Evolutionary conservation across 2,329 filamentous ascomycete genomes (phyloP), one percentile per base, ranked within the genome.

Genomic region (Eutypa lata): DNA sequence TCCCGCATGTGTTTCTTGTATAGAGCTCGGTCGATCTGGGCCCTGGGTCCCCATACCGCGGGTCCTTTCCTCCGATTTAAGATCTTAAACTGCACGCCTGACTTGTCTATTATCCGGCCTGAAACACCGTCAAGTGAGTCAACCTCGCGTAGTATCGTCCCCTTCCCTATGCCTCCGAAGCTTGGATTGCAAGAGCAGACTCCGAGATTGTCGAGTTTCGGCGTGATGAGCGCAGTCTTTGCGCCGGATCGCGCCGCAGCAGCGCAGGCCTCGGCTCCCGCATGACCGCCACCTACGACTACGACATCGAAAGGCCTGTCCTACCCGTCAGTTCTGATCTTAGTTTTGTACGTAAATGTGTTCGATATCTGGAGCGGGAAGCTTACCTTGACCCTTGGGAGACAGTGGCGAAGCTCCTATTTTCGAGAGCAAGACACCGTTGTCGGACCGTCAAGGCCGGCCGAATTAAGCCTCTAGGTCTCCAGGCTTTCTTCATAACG

Each of bases 111-210:
- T 21, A 97, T 87, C 35, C 90, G 83, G 0, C 91, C 92, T 0
- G 91, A 88, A 19, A 99, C 76, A 0, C 94, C 94, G 66, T 97
- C 94, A 54, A 99, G 78, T 0, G 94, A 94, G 74, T 99, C 94
- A 31, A 99, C 87, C 72, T 99, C 94, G 42, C 93, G 87, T 48
- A 99, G 77, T 77, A 99, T 97, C 10, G 90, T 97, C 16, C 94
- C 94, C 70, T 99, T 99, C 44, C 94, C 94, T 62, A 99, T 97
- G n/a, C 94, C 94, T 38, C 94, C 94, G 67, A 99, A 96, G 58
- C 91, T 96, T 2, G 93, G 93, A 69, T 97, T 97, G 75, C 93
- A 97, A 35, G 92, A 97, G 74, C 93, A 97, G 28, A 94, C 90
- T 51, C 93, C 93, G 19, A 97, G 85, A 63, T 97, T 96, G 54